Evolutionary conservation across 805 yeast species (phyloP).

Genomic region (Candida vaughaniae): DNA sequence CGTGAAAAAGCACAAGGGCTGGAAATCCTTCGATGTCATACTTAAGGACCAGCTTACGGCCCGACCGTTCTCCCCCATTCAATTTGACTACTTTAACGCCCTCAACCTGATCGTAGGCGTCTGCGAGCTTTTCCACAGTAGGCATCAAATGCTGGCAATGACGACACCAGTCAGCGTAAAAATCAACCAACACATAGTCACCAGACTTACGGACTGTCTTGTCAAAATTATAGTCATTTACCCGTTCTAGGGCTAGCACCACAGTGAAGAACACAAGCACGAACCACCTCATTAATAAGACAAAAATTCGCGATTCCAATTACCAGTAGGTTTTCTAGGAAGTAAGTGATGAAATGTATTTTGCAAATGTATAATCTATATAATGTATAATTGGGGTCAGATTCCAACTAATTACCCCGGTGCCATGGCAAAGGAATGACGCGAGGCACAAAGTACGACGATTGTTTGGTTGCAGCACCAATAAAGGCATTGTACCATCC

Average conservation of each 20-base stretch:
- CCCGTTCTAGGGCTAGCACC: slow-evolving; percentile 30
- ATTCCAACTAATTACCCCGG: too few species aligned
- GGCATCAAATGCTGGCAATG: slow-evolving; percentile 65
- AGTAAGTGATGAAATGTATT: too few species aligned
- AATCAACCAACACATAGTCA: slow-evolving; percentile 43
- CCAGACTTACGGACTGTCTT: slow-evolving; percentile 56
- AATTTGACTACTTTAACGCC: slow-evolving; percentile 51
- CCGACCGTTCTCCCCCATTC: slow-evolving; percentile 53
- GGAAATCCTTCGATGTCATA: slow-evolving; percentile 67
- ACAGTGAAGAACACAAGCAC: slow-evolving; percentile 1
- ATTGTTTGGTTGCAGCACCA: slow-evolving; percentile 57
- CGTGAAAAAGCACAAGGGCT: slow-evolving; percentile 57
- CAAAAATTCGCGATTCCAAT: too few species aligned
- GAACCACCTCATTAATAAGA: not conserved
- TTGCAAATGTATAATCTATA: too few species aligned
- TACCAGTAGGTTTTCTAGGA: too few species aligned
- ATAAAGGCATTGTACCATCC: slow-evolving; percentile 68
- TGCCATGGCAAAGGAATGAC: slow-evolving; percentile 49
- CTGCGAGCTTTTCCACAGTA: slow-evolving; percentile 37
- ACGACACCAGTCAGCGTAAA: slow-evolving; percentile 71
- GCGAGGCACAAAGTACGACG: slow-evolving; percentile 54
- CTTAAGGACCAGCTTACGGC: slow-evolving; percentile 48
- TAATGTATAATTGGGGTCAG: too few species aligned
- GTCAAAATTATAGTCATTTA: slow-evolving; percentile 51
- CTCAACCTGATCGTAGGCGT: slow-evolving; percentile 28